Conservation (phyloP, 805 yeast species). For the Nakazawaea pomicola region DNA sequence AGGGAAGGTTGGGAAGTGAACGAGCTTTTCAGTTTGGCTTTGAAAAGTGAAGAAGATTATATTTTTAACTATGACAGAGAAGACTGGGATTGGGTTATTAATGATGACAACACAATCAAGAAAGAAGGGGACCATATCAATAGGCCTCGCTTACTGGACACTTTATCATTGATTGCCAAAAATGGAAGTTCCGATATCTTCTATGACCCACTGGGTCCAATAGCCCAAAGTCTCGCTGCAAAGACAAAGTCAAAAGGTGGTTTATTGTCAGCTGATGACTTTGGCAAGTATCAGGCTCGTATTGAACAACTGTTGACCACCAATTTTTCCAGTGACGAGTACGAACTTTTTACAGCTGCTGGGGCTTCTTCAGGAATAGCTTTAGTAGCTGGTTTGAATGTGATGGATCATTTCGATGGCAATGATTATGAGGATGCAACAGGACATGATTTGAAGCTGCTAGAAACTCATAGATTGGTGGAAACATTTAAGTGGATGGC, state of each 20-base stretch:
- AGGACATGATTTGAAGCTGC: slow-evolving; percentile 36
- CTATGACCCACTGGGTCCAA: slow-evolving; percentile 77
- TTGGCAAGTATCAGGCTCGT: slow-evolving; percentile 51
- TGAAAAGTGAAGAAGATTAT: slow-evolving; percentile 31
- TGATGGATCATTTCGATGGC: slow-evolving; percentile 44
- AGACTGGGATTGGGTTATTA: slow-evolving; percentile 55
- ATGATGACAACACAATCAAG: slow-evolving; percentile 25
- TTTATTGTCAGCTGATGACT: slow-evolving; percentile 58
- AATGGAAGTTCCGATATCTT: slow-evolving; percentile 75
- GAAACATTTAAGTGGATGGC: slow-evolving; percentile 96
- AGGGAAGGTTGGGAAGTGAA: slow-evolving; percentile 58
- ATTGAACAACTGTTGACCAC: slow-evolving; percentile 41
- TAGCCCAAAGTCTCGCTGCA: slow-evolving; percentile 55
- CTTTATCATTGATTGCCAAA: slow-evolving; percentile 63
- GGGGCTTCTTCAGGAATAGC: slow-evolving; percentile 89
- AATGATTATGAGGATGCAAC: slow-evolving; percentile 20
- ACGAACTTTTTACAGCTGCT: slow-evolving; percentile 45
- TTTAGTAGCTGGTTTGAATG: slow-evolving; percentile 64
- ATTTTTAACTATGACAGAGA: slow-evolving; percentile 26
- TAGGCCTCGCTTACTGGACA: slow-evolving; percentile 60
- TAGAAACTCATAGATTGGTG: slow-evolving; percentile 60
- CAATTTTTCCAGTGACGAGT: slow-evolving; percentile 20
- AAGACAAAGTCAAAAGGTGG: slow-evolving; percentile 59
- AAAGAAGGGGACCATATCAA: slow-evolving; percentile 54
- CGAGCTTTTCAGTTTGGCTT: slow-evolving; percentile 36